Evolutionary conservation across 2,329 filamentous ascomycete species (phyloP).

Genomic region (Fusarium citri): DNA sequence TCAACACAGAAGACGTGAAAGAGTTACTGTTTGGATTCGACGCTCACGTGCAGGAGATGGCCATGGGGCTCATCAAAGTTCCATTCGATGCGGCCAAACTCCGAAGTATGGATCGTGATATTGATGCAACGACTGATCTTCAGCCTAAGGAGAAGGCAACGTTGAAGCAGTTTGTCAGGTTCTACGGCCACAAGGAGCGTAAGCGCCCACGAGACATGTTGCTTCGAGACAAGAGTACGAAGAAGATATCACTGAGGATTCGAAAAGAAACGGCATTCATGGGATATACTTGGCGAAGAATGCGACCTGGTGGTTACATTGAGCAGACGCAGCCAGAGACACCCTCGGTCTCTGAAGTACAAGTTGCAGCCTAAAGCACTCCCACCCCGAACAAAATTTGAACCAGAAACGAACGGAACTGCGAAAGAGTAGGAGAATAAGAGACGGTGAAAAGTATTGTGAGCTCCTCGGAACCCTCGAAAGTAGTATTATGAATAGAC

Average conservation of each 20-base stretch:
- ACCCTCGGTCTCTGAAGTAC: background rate
- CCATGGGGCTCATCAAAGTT: conserved; percentile 58
- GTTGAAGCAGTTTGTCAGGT: conserved; percentile 63
- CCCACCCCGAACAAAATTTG: background rate
- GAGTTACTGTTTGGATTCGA: conserved; percentile 54
- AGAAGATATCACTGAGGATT: conserved; percentile 77
- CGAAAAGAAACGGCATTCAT: conserved; percentile 87
- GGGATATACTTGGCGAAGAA: conserved; percentile 85
- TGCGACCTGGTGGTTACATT: conserved; percentile 51
- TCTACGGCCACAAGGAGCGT: conserved; percentile 72
- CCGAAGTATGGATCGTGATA: conserved; percentile 61
- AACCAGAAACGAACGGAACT: background rate
- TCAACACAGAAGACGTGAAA: conserved; percentile 49
- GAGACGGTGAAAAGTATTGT: background rate
- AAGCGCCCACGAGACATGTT: conserved; percentile 88
- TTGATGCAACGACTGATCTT: conserved; percentile 55
- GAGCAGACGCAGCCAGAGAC: conserved; percentile 15
- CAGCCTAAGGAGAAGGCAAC: conserved; percentile 54
- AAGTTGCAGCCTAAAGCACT: background rate
- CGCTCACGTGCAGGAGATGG: conserved; percentile 56
- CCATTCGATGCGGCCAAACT: conserved; percentile 63
- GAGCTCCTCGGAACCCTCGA: conserved; percentile 7
- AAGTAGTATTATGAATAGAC: conserved; percentile 44
- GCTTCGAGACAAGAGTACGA: conserved; percentile 77
- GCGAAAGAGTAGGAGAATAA: background rate